Conservation (phyloP, 139 green algal species). For the Desmodesmus armatus region DNA sequence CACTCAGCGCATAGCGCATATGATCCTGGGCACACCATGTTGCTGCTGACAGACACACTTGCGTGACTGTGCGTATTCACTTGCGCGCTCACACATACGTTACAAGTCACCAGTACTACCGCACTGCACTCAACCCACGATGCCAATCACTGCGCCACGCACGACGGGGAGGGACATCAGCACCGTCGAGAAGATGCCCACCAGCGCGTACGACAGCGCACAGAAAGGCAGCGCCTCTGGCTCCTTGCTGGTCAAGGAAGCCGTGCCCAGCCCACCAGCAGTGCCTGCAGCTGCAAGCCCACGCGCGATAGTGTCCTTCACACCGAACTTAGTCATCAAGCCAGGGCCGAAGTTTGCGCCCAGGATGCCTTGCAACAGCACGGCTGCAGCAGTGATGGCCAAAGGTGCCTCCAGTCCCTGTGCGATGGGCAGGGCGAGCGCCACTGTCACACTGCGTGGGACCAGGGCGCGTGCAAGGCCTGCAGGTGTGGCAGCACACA, state of each 20-base stretch:
- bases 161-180: constrained; percentile 70
- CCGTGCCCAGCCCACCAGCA: constrained; percentile 85
- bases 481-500: constrained; percentile 31
- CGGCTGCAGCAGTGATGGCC: constrained; percentile 83
- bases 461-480: constrained; percentile 76
- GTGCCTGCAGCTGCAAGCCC: constrained; percentile 82
- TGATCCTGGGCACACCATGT: too few relatives aligned
- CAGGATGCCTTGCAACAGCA: constrained; percentile 75
- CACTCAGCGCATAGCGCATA: too few relatives aligned
- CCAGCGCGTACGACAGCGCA: constrained; percentile 86
- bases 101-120: background rate
- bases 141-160: constrained; percentile 60
- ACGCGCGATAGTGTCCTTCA: constrained; percentile 85
- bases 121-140: constrained; percentile 49
- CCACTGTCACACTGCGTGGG: constrained; percentile 87
- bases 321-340: constrained; percentile 75
- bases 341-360: constrained; percentile 80
- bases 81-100: too few relatives aligned
- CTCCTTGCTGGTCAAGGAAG: constrained; percentile 81
- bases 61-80: too few relatives aligned
- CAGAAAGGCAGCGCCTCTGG: constrained; percentile 91
- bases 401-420: constrained; percentile 68
- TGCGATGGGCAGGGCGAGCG: constrained; percentile 89
- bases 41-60: too few relatives aligned
- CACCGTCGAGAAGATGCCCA: constrained; percentile 84